These are phyloP conservation scores for Castanea sativa DNA, from an alignment of 306 rosid genomes.

Conservation along the genomic window DNA sequence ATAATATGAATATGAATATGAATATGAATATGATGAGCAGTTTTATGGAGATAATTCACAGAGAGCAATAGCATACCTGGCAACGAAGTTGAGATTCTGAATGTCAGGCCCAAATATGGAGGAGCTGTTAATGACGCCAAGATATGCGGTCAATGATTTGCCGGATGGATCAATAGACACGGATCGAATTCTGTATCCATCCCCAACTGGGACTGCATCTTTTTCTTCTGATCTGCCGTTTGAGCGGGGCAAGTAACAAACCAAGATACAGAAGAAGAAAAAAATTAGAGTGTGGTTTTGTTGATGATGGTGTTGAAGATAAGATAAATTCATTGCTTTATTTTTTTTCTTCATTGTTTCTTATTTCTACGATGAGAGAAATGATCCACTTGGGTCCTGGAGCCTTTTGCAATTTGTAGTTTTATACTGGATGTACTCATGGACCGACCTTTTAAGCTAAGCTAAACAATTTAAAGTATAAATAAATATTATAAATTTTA, in stretches of 20 bases:
- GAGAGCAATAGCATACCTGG: conserved; percentile 39
- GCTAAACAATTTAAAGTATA: no score
- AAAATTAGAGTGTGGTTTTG: neutral
- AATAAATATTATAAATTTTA: no score
- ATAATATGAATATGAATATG: no score
- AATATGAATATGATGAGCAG: no score
- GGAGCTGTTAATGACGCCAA: conserved; percentile 53
- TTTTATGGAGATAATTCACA: no score
- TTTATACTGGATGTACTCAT: no score
- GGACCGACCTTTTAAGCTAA: no score
- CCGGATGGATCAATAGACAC: conserved; percentile 14
- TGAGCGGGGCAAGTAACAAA: neutral
- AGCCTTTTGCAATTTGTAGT: no score
- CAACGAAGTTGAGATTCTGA: conserved; percentile 45
- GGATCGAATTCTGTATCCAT: conserved; percentile 52
- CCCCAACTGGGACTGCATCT: conserved; percentile 32
- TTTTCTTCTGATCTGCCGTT: neutral
- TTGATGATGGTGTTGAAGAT: neutral
- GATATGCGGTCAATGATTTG: conserved; percentile 52
- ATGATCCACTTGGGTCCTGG: no score
- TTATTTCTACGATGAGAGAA: no score
- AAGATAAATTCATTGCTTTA: neutral
- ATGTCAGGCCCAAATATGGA: conserved; percentile 65
- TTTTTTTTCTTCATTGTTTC: no score
- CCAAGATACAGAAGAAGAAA: neutral